Percentiles rank a stretch among this genome's conserved stretches.
These are phyloP conservation scores for Misopates orontium DNA, from an alignment of 257 asterid species.

Conservation along the genomic window DNA sequence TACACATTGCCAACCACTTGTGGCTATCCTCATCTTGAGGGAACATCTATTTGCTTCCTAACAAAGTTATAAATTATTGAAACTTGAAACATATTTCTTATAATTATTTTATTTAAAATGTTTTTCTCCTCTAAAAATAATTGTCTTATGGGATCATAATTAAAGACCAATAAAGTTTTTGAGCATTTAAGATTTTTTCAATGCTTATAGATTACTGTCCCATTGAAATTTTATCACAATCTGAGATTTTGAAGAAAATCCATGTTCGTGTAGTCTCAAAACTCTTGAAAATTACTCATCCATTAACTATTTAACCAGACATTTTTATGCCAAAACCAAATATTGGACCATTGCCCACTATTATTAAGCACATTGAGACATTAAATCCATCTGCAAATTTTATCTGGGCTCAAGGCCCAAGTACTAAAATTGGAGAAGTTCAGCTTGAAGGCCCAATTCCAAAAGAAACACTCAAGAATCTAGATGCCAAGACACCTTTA, in stretches of 20 bases:
- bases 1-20: constrained; percentile 34
- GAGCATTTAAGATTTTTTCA: too few species aligned
- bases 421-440: not conserved
- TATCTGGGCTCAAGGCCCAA: not conserved
- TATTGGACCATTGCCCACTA: too few species aligned
- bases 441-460: constrained; percentile 29
- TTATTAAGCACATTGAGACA: too few species aligned
- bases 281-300: too few species aligned
- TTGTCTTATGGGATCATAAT: not conserved
- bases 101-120: not conserved
- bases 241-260: too few species aligned
- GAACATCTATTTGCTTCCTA: constrained; percentile 24
- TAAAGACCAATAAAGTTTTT: not conserved
- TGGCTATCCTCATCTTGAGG: constrained; percentile 14
- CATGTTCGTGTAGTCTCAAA: too few species aligned
- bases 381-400: not conserved
- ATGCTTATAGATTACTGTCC: too few species aligned
- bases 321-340: too few species aligned
- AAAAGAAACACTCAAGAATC: constrained; percentile 5
- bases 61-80: not conserved
- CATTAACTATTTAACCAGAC: too few species aligned
- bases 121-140: not conserved
- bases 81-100: not conserved
- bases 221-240: too few species aligned
- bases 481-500: constrained; percentile 31